Percentiles rank a stretch among this genome's conserved stretches.
These are phyloP conservation scores for Malus asiatica DNA, from an alignment of 306 rosid genomes.

Conservation along the genomic window DNA sequence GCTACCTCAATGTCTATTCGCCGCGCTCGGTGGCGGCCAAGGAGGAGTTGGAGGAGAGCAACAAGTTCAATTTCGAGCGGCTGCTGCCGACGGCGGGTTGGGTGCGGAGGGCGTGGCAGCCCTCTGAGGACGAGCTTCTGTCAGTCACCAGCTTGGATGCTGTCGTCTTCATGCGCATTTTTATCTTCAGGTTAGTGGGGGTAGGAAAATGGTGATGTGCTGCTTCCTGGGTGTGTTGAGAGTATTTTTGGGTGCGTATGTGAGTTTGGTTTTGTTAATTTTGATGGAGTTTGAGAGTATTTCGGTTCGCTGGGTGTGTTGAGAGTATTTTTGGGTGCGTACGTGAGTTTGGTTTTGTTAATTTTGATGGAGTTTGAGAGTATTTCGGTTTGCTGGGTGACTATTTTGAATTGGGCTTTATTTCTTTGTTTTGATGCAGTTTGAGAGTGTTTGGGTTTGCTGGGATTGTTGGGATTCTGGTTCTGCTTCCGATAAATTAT, in stretches of 20 bases:
- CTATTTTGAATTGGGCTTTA: background rate
- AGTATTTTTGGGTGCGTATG: background rate
- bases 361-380: conserved; percentile 45
- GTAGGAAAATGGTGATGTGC: background rate
- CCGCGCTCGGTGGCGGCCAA: conserved; percentile 52
- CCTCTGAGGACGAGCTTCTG: conserved; percentile 57
- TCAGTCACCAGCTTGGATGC: conserved; percentile 62
- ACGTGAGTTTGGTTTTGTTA: background rate
- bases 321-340: background rate
- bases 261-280: background rate
- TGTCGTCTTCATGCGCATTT: conserved; percentile 64
- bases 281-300: conserved; percentile 53
- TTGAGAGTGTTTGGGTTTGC: conserved; percentile 56
- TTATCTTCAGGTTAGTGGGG: conserved; percentile 55
- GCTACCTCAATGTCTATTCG: conserved; percentile 46
- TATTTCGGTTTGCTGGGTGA: conserved; percentile 38
- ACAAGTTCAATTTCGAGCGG: conserved; percentile 56
- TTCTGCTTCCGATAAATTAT: conserved; percentile 75
- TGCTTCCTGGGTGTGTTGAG: background rate
- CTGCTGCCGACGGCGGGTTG: conserved; percentile 69
- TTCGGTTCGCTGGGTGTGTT: conserved; percentile 37
- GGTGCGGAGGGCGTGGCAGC: conserved; percentile 73
- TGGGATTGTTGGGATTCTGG: conserved; percentile 48
- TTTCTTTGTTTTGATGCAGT: conserved; percentile 31
- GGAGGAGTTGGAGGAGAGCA: conserved; percentile 27